Evolutionary conservation across 495 filamentous ascomycete genomes (phyloP), one percentile per base, ranked within the genome.

Genomic region (Penicillium cataractarum): DNA sequence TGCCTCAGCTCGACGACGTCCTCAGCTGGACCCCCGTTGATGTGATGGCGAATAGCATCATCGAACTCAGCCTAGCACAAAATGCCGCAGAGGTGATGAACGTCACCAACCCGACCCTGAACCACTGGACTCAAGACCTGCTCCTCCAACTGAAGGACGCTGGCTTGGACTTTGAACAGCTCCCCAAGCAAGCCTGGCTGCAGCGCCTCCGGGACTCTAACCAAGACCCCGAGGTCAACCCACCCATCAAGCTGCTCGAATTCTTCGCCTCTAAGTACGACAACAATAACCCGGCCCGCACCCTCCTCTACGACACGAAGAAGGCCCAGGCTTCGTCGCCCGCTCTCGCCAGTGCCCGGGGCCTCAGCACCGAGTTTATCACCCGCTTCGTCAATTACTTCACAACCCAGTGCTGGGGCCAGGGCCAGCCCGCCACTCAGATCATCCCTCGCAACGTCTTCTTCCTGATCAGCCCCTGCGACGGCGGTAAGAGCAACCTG

Each of bases 21-120:
- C 67, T 86, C 19, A 76, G 73, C 37, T 90, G 87, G 87, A 71
- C 89, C 12, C 84, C 86, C 0, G 83, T 88, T 1, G 85, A 89
- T 67, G 57, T 82, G 6, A 83, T 87, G 4, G 87, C 87, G 17
- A 44, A 49, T 4, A 68, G 64, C n/a, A 55, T 74, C 19, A 69
- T 74, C n/a, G 72, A 74, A 3, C 58, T 72, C n/a, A 71, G 62
- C 7, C 49, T 72, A 1, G 58, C 65, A 4, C 13, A 58, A 0
- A 48, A 33, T 29, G 66, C 69, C 33, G 33, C 33, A 37, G 33
- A 37, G 33, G 33, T 37, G 10, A 37, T 37, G 33, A 37, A 37
- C 33, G 33, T 37, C 33, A 37, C 33, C 33, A 37, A 37, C 12
- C 33, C 33, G 33, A 37, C 33, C 33, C 10, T 37, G 33, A 37